phyloP scores from a whole-genome alignment of 129 eudicot species.

The Pulicaria dysenterica region DNA sequence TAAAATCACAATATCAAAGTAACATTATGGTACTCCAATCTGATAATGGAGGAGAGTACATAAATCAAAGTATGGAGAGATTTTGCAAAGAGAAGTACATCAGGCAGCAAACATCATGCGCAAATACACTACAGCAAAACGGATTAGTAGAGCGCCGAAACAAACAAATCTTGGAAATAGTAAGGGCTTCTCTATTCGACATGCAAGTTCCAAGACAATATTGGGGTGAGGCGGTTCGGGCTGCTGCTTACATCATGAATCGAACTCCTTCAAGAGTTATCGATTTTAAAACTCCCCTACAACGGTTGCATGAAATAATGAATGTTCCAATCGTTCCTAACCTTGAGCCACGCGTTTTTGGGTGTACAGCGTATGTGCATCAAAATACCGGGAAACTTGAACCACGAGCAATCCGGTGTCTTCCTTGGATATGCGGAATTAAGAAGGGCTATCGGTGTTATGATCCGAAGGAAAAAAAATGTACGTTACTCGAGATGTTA shows the following conservation, averaged over 20 bases:
- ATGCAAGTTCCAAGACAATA: no score
- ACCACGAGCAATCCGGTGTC: slow-evolving; percentile 6
- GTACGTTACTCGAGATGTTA: not conserved
- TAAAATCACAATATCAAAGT: slow-evolving; percentile 10
- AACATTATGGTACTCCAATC: slow-evolving; percentile 21
- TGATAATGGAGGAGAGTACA: slow-evolving; percentile 20
- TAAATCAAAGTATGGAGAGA: not conserved
- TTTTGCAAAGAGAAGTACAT: slow-evolving; percentile 1
- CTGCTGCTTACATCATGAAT: no score
- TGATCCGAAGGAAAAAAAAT: slow-evolving; percentile 1
- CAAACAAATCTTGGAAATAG: no score
- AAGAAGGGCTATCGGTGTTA: slow-evolving; percentile 19
- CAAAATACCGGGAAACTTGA: slow-evolving; percentile 16
- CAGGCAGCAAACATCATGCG: slow-evolving; percentile 7
- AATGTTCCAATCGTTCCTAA: slow-evolving; percentile 15
- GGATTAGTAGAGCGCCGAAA: no score
- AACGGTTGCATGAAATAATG: not conserved
- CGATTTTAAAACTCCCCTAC: no score
- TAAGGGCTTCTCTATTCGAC: no score
- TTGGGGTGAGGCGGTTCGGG: no score
- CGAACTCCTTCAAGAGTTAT: no score
- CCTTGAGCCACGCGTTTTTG: slow-evolving; percentile 27
- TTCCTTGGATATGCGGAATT: slow-evolving; percentile 13
- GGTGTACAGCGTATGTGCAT: not conserved
- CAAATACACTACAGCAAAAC: no score